Base-by-base conservation (phyloP, 106 monocot genomes). In the Cymbidium sinense region DNA sequence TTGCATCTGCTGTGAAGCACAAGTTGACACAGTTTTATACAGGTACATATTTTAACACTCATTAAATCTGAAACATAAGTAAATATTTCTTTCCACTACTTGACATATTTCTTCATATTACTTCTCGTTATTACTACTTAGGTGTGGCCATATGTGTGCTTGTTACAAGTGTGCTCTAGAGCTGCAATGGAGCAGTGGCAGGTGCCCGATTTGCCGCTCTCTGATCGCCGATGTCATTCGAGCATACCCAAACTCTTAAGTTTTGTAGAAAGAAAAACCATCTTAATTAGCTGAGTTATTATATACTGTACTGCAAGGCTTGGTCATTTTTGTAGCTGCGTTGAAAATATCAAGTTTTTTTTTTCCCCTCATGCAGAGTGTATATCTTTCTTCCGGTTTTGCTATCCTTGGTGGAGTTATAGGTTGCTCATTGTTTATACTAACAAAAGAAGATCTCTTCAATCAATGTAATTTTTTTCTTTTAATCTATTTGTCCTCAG, bases 131-230 rank as follows among this genome's bases (percentile, higher is more conserved):
- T 51, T 44, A 64, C 28, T 50, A 11, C 78, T 80, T 70, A 90
- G 90, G 79, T 91, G 90, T 88, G 90, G 88, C 31, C 90, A 91
- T 79, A 86, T 87, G 87, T 91, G 85, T 62, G 79, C 87, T 28
- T 91, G 90, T 77, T 91, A 85, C 67, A 84, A 84, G 43, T 91
- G 90, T 77, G 90, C 87, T 6, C 50, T 77, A 58, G 81, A 88
- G 50, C 55, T 91, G 70, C 85, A 88, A 65, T 79, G 80, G 77
- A 87, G 77, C 77, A 74, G 77, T 58, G 81, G 83, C 1, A 86
- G 73, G 47, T 91, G 90, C n/a, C 90, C 87, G 33, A 82, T 81
- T 50, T 91, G 90, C 52, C 77, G 74, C 43, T 83, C 87, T 71
- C 77, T 64, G 25, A 91, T 91, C 27, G 70, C 72, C 25, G 90